Conservation (phyloP, 2,329 filamentous ascomycete genomes). For the Alternaria novae-zelandiae region DNA sequence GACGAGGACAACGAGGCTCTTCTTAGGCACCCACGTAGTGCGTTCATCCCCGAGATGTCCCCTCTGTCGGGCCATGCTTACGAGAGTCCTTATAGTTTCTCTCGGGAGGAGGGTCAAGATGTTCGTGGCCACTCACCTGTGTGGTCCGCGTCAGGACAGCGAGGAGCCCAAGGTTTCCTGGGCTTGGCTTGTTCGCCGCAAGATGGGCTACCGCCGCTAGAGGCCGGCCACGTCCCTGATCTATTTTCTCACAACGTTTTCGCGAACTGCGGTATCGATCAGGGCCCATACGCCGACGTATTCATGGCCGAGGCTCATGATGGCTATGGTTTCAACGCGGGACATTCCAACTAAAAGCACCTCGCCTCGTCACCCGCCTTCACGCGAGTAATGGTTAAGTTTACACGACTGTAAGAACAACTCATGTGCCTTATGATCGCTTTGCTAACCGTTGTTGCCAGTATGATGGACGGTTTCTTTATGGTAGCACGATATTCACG, state of each 20-base stretch:
- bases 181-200: neutral
- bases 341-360: neutral
- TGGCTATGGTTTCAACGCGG: neutral
- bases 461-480: neutral
- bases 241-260: neutral
- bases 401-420: neutral
- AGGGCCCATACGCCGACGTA: neutral
- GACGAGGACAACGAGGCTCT: neutral
- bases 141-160: neutral
- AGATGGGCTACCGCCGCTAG: neutral
- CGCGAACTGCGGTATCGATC: neutral
- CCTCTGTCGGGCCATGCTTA: neutral
- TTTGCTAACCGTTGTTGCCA: neutral
- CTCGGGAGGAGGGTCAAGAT: neutral
- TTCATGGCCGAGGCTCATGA: neutral
- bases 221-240: neutral
- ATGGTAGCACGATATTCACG: neutral
- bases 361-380: neutral
- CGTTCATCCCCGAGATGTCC: neutral
- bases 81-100: neutral
- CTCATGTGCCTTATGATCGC: fast-evolving
- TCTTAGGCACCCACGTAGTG: neutral
- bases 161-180: neutral
- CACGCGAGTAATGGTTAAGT: neutral
- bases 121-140: neutral